Base-by-base conservation (phyloP, 2,329 filamentous ascomycete species). In the Aspergillus quadricinctus region DNA sequence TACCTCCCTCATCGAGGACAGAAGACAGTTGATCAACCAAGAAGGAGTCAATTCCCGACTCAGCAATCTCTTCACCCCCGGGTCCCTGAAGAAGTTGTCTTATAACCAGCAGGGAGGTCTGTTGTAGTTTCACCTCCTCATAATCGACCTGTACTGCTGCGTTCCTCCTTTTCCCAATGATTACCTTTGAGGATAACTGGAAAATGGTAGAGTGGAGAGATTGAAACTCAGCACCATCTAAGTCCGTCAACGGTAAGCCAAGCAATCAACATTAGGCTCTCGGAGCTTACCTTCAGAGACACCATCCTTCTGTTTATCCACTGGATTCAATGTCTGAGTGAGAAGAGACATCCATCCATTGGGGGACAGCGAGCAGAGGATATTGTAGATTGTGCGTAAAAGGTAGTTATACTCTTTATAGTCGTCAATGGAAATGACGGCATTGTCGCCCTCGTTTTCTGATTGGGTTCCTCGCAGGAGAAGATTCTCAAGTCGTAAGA, bases 351-450 rank as follows among this genome's bases (percentile, higher is more conserved):
- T 78, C 88, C 90, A 92, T 8, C 88, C 85, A 52, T 82, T 81
- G 48, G 88, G 85, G 21, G 82, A 88, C 55, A 85, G 83, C 72
- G 84, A 86, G 27, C 83, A 80, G 17, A 96, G 75, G 27, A 95
- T 81, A 61, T 90, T 88, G 4, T 86, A 86, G 1, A 96, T 72
- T 2, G 88, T 88, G 52, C 84, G 84, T 21, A 97, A 75, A 65
- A 93, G 88, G 70, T 96, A 95, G 2, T 90, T 76, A 58, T 87
- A 90, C 55, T 92, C 81, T 59, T 89, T 88, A 7, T 92, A 79
- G 62, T 95, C 89, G 60, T 91, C 85, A 1, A 63, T 54, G 4
- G 66, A 68, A 27, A 72, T 59, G 6, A 85, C 80, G 48, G 80
- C 77, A 3, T 74, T 76, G 57, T 83, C 80, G 6, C 59, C 55